Evolutionary conservation across 768 basidiomycete species (phyloP).

Genomic region (Russula emetica): DNA sequence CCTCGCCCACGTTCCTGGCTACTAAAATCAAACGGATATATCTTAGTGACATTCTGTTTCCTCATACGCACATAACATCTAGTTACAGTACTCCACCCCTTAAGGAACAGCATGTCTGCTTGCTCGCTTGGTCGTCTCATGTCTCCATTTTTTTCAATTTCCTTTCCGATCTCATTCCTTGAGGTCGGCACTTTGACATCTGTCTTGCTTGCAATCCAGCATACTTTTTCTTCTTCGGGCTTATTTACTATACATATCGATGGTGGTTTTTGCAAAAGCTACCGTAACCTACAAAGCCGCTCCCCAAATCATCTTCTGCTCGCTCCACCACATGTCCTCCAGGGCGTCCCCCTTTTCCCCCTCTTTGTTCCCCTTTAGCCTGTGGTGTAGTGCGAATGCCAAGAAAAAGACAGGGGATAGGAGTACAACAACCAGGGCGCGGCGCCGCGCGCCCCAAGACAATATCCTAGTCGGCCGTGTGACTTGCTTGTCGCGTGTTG

Average conservation of each 20-base stretch:
- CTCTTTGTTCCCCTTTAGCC: neutral
- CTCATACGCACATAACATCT: slow-evolving; percentile 2
- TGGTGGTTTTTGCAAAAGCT: neutral
- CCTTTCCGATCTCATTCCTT: neutral
- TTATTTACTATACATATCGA: neutral
- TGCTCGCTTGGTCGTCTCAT: neutral
- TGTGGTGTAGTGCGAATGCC: neutral
- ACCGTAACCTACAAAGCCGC: neutral
- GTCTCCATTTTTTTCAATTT: neutral
- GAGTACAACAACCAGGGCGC: neutral
- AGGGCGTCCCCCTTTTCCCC: neutral
- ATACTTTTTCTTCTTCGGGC: neutral
- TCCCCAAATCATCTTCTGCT: neutral
- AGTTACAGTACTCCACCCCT: neutral
- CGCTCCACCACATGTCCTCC: too few relatives aligned
- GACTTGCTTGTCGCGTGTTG: neutral
- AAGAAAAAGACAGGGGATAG: neutral
- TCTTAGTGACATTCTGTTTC: neutral
- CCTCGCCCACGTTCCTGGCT: neutral
- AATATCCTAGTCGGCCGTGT: neutral
- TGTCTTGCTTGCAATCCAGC: slow-evolving; percentile 3
- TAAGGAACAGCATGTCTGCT: neutral
- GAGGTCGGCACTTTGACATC: neutral
- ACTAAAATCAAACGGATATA: slow-evolving; percentile 10
- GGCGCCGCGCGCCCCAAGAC: neutral